phyloP scores from a whole-genome alignment of 345 rosid species.

The Kernera saxatilis region DNA sequence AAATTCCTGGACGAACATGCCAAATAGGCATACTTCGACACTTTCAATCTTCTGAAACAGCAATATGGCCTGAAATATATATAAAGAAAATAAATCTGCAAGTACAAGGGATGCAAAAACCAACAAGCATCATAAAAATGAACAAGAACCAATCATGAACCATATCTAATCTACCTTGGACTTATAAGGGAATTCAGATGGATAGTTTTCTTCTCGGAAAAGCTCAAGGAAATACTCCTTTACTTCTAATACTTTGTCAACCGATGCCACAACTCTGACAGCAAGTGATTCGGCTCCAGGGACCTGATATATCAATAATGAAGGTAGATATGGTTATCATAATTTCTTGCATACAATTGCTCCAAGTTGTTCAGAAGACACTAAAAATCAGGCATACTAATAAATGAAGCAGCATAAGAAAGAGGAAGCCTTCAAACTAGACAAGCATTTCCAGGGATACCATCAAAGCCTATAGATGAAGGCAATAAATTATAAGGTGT shows the following conservation, averaged over 20 bases:
- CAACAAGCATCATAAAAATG: background rate
- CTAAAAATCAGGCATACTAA: background rate
- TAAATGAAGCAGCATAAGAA: background rate
- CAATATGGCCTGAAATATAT: slow-evolving; percentile 57
- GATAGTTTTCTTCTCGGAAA: slow-evolving; percentile 82
- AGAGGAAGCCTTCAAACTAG: no score
- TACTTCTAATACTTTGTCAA: slow-evolving; percentile 85
- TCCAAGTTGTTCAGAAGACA: background rate
- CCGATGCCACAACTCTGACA: slow-evolving; percentile 87
- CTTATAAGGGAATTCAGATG: slow-evolving; percentile 73
- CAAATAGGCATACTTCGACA: slow-evolving; percentile 89
- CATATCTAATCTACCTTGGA: slow-evolving; percentile 63
- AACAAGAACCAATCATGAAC: background rate
- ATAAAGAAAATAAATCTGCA: background rate
- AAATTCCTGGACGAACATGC: slow-evolving; percentile 96
- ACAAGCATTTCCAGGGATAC: no score
- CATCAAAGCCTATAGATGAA: no score
- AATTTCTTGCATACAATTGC: background rate
- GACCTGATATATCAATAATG: slow-evolving; percentile 41
- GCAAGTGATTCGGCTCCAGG: slow-evolving; percentile 90
- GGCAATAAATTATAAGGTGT: no score
- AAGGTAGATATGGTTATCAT: background rate
- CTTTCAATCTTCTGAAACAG: slow-evolving; percentile 95
- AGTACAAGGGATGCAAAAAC: background rate
- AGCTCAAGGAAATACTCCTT: slow-evolving; percentile 76